These are phyloP conservation scores for Xylaria sp. DNA, from an alignment of 2,329 filamentous ascomycete species.

Conservation along the genomic window DNA sequence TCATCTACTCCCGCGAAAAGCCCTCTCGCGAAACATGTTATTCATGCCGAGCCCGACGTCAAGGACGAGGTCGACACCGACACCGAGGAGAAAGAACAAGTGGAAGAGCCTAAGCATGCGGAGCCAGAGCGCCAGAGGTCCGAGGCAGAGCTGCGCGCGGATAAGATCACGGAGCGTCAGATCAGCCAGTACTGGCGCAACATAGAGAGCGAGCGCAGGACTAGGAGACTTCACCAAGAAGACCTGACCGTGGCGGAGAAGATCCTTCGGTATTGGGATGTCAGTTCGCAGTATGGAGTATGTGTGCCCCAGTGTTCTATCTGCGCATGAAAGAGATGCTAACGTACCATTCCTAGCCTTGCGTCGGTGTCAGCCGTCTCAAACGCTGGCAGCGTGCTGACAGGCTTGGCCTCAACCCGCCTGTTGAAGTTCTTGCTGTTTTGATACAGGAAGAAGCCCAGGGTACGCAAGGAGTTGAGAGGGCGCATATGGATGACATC, in stretches of 20 bases:
- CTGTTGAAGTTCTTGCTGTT: slow-evolving; percentile 87
- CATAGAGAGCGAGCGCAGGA: slow-evolving; percentile 71
- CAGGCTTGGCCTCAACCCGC: slow-evolving; percentile 80
- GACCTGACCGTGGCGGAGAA: slow-evolving; percentile 77
- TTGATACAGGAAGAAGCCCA: slow-evolving; percentile 72
- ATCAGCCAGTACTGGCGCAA: slow-evolving; percentile 78
- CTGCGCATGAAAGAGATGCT: background rate
- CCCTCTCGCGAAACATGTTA: slow-evolving; percentile 37
- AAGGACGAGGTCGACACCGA: slow-evolving; percentile 26
- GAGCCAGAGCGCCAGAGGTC: slow-evolving; percentile 47
- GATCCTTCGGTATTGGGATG: slow-evolving; percentile 89
- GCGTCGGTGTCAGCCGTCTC: slow-evolving; percentile 79
- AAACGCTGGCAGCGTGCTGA: slow-evolving; percentile 90
- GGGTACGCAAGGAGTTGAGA: slow-evolving; percentile 60
- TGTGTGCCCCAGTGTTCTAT: slow-evolving; percentile 46
- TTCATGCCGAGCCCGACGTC: slow-evolving; percentile 25
- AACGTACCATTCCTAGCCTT: slow-evolving; percentile 64
- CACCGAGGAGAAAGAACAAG: slow-evolving; percentile 30
- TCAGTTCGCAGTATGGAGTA: slow-evolving; percentile 90
- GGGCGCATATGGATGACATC: slow-evolving; percentile 76
- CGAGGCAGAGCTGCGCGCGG: slow-evolving; percentile 62
- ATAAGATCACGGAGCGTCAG: slow-evolving; percentile 68
- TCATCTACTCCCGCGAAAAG: slow-evolving; percentile 45
- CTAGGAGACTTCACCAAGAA: slow-evolving; percentile 78
- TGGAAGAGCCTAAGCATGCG: slow-evolving; percentile 27